phyloP scores from a whole-genome alignment of 768 basidiomycete species.

The Leccinum uliginosum region DNA sequence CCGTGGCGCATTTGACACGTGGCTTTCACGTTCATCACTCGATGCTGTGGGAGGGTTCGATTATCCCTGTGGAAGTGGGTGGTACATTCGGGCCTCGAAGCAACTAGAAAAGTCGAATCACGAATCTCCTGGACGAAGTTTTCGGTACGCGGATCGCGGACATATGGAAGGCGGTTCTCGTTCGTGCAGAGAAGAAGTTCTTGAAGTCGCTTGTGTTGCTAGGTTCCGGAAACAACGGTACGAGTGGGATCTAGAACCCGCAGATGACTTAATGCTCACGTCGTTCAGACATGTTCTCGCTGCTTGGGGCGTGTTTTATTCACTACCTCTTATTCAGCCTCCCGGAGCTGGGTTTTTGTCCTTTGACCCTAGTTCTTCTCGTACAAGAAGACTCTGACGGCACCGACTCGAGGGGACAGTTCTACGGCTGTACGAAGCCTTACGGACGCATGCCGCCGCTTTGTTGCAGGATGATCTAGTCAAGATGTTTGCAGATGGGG shows the following conservation, averaged over 20 bases:
- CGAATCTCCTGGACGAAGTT: slow-evolving; percentile 46
- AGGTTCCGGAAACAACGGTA: slow-evolving; percentile 17
- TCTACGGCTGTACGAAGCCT: slow-evolving; percentile 51
- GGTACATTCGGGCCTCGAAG: slow-evolving; percentile 39
- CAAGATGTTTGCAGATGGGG: too few relatives aligned
- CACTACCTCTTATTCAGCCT: slow-evolving; percentile 44
- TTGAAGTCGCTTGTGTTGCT: slow-evolving; percentile 34
- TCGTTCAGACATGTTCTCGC: slow-evolving; percentile 40
- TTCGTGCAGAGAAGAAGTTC: slow-evolving; percentile 42
- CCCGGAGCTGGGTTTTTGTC: slow-evolving; percentile 37
- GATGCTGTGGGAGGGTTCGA: slow-evolving; percentile 60
- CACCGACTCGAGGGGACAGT: slow-evolving; percentile 64
- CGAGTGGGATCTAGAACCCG: slow-evolving; percentile 1
- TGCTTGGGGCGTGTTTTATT: slow-evolving; percentile 52
- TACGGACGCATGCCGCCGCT: slow-evolving; percentile 48
- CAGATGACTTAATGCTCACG: slow-evolving; percentile 8
- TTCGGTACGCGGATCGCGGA: slow-evolving; percentile 49
- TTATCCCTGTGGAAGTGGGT: slow-evolving; percentile 47
- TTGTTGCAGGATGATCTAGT: slow-evolving; percentile 62
- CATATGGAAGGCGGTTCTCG: slow-evolving; percentile 56
- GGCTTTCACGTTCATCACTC: slow-evolving; percentile 60
- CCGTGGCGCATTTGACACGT: slow-evolving; percentile 42
- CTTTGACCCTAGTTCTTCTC: slow-evolving; percentile 52
- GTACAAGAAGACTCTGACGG: slow-evolving; percentile 57
- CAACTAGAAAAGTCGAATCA: slow-evolving; percentile 41